Evolutionary conservation across 2,329 filamentous ascomycete genomes (phyloP).

Genomic region (Calonectria leucothoes): DNA sequence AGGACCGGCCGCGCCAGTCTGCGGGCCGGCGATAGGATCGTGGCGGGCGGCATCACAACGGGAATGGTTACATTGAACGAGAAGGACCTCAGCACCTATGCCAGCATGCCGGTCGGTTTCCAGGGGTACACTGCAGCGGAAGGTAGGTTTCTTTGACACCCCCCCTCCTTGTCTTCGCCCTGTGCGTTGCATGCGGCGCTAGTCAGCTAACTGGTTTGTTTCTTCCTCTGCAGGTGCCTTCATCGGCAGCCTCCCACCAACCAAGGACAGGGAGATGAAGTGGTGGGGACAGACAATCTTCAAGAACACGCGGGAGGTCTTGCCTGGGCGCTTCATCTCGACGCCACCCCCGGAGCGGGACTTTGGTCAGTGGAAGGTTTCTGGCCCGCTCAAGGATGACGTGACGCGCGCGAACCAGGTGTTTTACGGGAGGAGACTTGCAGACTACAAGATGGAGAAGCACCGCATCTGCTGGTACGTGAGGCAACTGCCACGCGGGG

Average conservation of each 20-base stretch:
- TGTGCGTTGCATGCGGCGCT: constrained; percentile 25
- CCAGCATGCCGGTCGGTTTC: constrained; percentile 61
- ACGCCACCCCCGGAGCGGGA: constrained; percentile 66
- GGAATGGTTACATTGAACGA: constrained; percentile 66
- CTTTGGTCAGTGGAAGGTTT: constrained; percentile 73
- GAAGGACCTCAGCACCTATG: constrained; percentile 56
- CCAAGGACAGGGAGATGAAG: constrained; percentile 62
- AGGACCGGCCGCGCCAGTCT: constrained; percentile 59
- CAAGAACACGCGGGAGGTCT: constrained; percentile 63
- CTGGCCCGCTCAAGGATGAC: constrained; percentile 66
- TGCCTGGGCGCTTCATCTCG: constrained; percentile 66
- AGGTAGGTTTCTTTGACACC: constrained; percentile 41
- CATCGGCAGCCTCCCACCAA: constrained; percentile 68
- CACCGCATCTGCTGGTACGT: constrained; percentile 75
- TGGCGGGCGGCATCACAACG: constrained; percentile 70
- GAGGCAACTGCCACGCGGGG: neutral
- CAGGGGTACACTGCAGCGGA: constrained; percentile 52
- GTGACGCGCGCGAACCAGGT: constrained; percentile 66
- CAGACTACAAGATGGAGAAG: constrained; percentile 68
- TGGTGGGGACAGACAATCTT: constrained; percentile 74
- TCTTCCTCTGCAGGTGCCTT: too few species aligned
- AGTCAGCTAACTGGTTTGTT: constrained; percentile 44
- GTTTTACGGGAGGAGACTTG: constrained; percentile 69
- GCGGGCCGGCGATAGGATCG: constrained; percentile 63
- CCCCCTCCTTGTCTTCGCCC: neutral